Percentiles rank a stretch among this genome's conserved stretches.
phyloP scores from a whole-genome alignment of 2,329 filamentous ascomycete species.

The Aspergillus carbonarius region DNA sequence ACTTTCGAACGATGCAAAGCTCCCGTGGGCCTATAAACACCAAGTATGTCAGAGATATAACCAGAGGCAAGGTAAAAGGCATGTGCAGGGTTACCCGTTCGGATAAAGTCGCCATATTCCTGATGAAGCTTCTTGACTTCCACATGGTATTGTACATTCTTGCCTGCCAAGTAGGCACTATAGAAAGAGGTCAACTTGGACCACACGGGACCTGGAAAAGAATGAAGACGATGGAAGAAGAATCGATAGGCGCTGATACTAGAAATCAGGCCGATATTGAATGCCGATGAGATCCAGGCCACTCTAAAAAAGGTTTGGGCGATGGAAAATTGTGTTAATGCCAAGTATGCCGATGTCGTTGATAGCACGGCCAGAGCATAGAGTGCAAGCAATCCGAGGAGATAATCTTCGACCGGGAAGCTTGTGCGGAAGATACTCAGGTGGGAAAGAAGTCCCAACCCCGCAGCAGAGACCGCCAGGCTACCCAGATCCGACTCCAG shows the following conservation, averaged over 20 bases:
- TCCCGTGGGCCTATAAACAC: conserved; percentile 6
- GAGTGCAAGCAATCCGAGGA: neutral
- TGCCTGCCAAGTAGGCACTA: conserved; percentile 12
- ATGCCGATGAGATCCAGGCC: neutral
- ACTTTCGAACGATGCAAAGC: conserved; percentile 6
- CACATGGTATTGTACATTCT: conserved; percentile 16
- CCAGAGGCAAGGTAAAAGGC: neutral
- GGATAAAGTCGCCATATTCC: conserved; percentile 30
- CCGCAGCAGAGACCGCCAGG: neutral
- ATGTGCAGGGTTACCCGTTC: conserved; percentile 20
- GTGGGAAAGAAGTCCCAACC: conserved; percentile 3
- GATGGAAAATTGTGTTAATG: neutral
- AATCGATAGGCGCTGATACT: conserved; percentile 29
- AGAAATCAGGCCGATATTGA: neutral
- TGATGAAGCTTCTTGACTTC: conserved; percentile 20
- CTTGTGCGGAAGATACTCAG: conserved; percentile 4
- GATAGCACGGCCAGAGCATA: neutral
- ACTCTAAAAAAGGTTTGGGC: neutral
- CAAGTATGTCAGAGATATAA: neutral
- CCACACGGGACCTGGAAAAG: conserved; percentile 26
- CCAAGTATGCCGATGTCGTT: neutral
- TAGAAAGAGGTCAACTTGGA: conserved; percentile 25
- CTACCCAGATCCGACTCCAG: neutral
- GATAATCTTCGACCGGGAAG: conserved; percentile 11
- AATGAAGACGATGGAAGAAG: conserved; percentile 26